Percentiles rank a stretch among this genome's conserved stretches.
These are phyloP conservation scores for Tranzscheliella williamsii DNA, from an alignment of 1,284 basidiomycete genomes.

Conservation along the genomic window DNA sequence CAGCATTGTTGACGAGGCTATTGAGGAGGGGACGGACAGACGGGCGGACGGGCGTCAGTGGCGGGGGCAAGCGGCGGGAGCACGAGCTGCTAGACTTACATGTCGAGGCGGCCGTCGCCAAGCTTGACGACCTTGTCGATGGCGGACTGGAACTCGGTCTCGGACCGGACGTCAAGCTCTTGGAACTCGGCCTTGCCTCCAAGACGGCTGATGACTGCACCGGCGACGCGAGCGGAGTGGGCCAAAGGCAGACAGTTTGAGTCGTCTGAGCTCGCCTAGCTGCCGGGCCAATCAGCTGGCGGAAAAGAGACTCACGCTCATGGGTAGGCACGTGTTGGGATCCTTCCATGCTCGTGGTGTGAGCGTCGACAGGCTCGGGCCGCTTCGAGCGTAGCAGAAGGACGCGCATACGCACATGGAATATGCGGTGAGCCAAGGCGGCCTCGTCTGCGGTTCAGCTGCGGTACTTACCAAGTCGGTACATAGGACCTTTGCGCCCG, in stretches of 20 bases:
- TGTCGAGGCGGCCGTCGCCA: slow-evolving; percentile 17
- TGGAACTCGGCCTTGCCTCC: slow-evolving; percentile 35
- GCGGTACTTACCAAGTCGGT: slow-evolving; percentile 19
- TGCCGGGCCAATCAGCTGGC: too few relatives aligned
- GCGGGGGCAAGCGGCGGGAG: too few relatives aligned
- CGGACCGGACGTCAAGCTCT: slow-evolving; percentile 29
- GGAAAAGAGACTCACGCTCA: slow-evolving; percentile 4
- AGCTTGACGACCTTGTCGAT: slow-evolving; percentile 20
- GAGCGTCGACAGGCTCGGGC: slow-evolving; percentile 19
- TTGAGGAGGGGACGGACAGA: not conserved
- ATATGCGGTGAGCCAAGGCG: too few relatives aligned
- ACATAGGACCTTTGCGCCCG: slow-evolving; percentile 30
- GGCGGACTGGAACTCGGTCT: slow-evolving; percentile 26
- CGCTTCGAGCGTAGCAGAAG: too few relatives aligned
- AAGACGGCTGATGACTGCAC: slow-evolving; percentile 24
- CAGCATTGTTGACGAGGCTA: slow-evolving; percentile 33
- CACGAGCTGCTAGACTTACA: slow-evolving; percentile 4
- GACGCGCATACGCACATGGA: too few relatives aligned
- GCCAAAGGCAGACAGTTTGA: too few relatives aligned
- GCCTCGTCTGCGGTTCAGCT: too few relatives aligned
- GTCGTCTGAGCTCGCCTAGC: too few relatives aligned
- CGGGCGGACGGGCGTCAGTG: too few relatives aligned
- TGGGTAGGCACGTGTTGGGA: slow-evolving; percentile 28
- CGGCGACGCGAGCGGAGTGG: too few relatives aligned
- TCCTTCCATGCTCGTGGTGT: slow-evolving; percentile 2